Base-by-base conservation (phyloP, 345 rosid genomes). In the Boechera stricta region DNA sequence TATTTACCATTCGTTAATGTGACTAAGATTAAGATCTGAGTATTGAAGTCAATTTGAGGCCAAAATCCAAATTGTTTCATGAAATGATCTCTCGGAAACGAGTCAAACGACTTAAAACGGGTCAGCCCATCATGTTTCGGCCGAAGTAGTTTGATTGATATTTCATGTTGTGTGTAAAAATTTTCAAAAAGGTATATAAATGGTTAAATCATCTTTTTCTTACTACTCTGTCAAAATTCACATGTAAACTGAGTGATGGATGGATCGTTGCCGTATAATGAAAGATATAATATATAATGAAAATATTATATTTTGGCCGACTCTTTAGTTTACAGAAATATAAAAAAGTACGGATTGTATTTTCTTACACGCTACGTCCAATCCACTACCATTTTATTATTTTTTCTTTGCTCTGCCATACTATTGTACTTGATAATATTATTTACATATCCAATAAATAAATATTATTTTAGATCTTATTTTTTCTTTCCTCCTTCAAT, bases 301-400 rank as follows among this genome's bases (percentile, higher is more conserved):
- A 10, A 16, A 18, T 64, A 29, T 48, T 64, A 54, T 63, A 52
- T 53, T 36, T 36, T 42, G 8, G 47, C 64, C 55, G 69, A 49
- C 29, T 44, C 45, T 54, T 41, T 45, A 56, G 58, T 65, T 74
- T 33, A 65, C 56, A 31, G 24, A 47, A 67, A 58, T 75, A 35
- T 16, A 0, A 36, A 47, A 58, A 36, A 9, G 52, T 36, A 75
- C 72, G 60, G 42, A 47, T 57, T 75, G 67, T 56, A 75, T 75
- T 57, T 75, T 74, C 78, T 75, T 75, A 67, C 67, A 75, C 78
- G 73, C 60, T 57, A 75, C 73, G 72, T 57, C 72, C 67, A 67
- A 33, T 7, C 41, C 60, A 60, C 52, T 62, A 52, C 76, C 61
- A 64, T 59, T 33, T 7, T 31, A 7, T 70, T 67, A 7, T 38